Conservation (phyloP, 2,329 filamentous ascomycete species). For the Aureobasidium sp. region DNA sequence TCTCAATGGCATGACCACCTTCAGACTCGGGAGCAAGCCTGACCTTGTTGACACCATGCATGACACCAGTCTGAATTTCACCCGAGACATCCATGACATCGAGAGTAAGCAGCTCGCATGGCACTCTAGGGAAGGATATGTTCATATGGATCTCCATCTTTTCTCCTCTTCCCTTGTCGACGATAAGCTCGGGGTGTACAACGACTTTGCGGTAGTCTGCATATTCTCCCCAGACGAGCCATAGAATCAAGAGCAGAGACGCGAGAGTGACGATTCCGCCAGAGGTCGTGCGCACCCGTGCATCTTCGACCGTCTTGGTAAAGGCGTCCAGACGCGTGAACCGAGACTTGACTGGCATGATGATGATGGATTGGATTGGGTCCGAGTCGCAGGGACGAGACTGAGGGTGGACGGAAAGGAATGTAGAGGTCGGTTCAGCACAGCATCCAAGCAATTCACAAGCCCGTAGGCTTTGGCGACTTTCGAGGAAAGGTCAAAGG, state of each 20-base stretch:
- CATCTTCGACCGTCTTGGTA: conserved; percentile 98
- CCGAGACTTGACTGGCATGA: conserved; percentile 83
- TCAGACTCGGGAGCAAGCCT: conserved; percentile 65
- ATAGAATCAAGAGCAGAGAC: conserved; percentile 81
- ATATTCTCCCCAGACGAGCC: conserved; percentile 93
- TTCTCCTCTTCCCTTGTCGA: conserved; percentile 95
- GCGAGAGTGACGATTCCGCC: conserved; percentile 91
- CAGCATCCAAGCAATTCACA: conserved; percentile 9
- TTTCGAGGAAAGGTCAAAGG: not conserved
- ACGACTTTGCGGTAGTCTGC: conserved; percentile 78
- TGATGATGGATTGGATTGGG: not conserved
- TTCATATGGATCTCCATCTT: conserved; percentile 99
- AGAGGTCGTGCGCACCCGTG: conserved; percentile 87
- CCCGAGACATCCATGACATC: conserved; percentile 99
- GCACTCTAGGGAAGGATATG: conserved; percentile 86
- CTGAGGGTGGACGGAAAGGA: not conserved
- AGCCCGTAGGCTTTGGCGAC: conserved; percentile 3
- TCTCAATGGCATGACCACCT: conserved; percentile 69
- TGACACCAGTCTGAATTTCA: conserved; percentile 89
- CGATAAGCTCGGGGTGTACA: conserved; percentile 85
- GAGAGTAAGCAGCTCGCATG: conserved; percentile 90
- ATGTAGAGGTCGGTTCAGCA: not conserved
- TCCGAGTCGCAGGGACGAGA: not conserved
- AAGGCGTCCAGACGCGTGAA: conserved; percentile 98
- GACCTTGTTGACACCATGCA: conserved; percentile 88